These are phyloP conservation scores for Leccinum subgranulosum DNA, from an alignment of 768 basidiomycete genomes.

Conservation along the genomic window DNA sequence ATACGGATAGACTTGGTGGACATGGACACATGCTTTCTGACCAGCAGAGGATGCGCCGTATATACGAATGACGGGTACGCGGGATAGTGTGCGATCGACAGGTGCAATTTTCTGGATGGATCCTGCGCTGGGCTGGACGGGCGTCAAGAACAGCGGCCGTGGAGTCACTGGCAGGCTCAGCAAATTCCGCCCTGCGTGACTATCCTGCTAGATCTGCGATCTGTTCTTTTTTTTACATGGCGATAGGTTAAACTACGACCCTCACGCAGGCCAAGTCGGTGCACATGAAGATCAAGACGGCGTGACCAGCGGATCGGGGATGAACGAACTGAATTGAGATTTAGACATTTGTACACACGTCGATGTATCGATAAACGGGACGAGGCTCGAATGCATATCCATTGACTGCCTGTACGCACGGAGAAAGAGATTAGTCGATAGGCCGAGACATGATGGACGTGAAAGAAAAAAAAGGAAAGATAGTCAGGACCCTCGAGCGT, in stretches of 20 bases:
- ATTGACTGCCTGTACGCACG: not conserved
- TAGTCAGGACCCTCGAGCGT: conserved; percentile 33
- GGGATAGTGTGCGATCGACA: conserved; percentile 37
- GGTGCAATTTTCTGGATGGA: no score
- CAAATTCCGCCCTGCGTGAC: no score
- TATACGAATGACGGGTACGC: conserved; percentile 79
- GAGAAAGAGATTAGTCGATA: not conserved
- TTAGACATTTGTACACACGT: not conserved
- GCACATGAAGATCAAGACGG: conserved; percentile 76
- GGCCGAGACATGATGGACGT: not conserved
- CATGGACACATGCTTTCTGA: conserved; percentile 75
- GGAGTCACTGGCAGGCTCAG: no score
- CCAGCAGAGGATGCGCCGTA: conserved; percentile 80
- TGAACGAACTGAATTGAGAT: not conserved
- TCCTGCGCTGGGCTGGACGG: no score
- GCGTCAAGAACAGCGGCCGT: no score
- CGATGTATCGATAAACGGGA: no score
- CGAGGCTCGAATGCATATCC: no score
- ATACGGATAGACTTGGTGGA: no score
- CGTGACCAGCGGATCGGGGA: not conserved
- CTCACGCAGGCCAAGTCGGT: conserved; percentile 78
- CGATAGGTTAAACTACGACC: conserved; percentile 48
- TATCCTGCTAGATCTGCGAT: no score
- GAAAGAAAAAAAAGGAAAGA: not conserved
- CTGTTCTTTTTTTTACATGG: not conserved